phyloP scores from a whole-genome alignment of 805 yeast species.

The Sugiyamaella mastotermitis region DNA sequence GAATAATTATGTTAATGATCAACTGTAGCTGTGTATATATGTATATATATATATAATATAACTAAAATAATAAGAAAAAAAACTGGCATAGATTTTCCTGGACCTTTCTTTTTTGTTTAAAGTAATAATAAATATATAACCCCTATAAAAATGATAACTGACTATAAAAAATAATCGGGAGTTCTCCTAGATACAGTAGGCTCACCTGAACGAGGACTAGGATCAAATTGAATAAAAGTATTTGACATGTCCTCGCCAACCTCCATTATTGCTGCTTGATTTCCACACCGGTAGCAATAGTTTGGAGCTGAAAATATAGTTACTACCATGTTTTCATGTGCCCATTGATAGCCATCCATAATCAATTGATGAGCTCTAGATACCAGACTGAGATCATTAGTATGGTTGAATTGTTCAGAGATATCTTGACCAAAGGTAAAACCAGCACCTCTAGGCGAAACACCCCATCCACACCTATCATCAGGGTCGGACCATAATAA shows the following conservation, averaged over 20 bases:
- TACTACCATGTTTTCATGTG: constrained; percentile 78
- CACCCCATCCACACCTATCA: constrained; percentile 96
- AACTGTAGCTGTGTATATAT: no score
- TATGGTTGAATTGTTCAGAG: constrained; percentile 87
- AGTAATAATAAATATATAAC: no score
- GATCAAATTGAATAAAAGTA: constrained; percentile 88
- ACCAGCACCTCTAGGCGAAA: constrained; percentile 97
- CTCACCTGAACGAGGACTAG: constrained; percentile 93
- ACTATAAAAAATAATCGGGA: constrained; percentile 84
- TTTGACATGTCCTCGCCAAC: constrained; percentile 84
- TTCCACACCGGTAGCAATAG: constrained; percentile 92
- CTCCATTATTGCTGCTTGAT: constrained; percentile 94
- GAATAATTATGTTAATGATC: no score
- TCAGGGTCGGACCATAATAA: constrained; percentile 96
- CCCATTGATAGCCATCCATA: constrained; percentile 96
- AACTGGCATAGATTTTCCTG: no score
- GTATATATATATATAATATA: no score
- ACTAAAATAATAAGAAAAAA: no score
- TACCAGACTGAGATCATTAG: constrained; percentile 73
- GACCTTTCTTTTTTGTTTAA: no score
- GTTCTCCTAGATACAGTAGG: constrained; percentile 92
- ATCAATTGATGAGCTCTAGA: constrained; percentile 96
- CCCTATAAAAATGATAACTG: no score
- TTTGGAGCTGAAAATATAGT: constrained; percentile 91
- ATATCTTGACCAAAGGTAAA: constrained; percentile 96